A percentile compares a stretch with the other conserved stretches of the same genome.
Evolutionary conservation across 495 filamentous ascomycete genomes (phyloP).

Genomic region (Aspergillus diversus): DNA sequence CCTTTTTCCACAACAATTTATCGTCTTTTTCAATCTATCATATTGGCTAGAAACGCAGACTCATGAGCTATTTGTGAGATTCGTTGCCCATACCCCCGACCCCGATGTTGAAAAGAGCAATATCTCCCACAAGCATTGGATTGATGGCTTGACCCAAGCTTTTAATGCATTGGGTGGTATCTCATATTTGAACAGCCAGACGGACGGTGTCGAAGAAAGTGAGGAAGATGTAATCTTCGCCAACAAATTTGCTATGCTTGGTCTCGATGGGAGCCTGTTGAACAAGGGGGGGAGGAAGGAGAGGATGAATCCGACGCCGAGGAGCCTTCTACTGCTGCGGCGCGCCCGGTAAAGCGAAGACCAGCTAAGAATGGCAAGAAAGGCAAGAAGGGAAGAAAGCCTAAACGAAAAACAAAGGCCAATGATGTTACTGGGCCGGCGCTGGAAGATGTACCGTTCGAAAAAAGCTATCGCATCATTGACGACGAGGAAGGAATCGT

Average conservation of each 20-base stretch:
- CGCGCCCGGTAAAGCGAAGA: not conserved
- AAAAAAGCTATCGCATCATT: slow-evolving; percentile 52
- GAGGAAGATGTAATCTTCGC: not conserved
- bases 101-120: not conserved
- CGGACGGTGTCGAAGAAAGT: not conserved
- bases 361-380: not conserved
- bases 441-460: slow-evolving; percentile 33
- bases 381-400: not conserved
- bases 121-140: not conserved
- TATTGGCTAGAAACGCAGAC: not conserved
- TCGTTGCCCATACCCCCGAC: not conserved
- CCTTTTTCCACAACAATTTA: not conserved
- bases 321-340: not conserved
- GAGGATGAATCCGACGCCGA: not conserved
- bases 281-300: not conserved
- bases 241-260: not conserved
- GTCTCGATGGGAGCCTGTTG: not conserved
- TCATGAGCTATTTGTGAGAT: not conserved
- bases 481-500: slow-evolving; percentile 35
- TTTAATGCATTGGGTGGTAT: not conserved
- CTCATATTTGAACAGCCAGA: not conserved
- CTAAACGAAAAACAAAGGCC: not conserved
- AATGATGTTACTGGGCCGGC: not conserved
- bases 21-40: not conserved
- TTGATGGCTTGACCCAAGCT: not conserved